Conservation (phyloP, 257 asterid genomes). For the Handroanthus guayacan region DNA sequence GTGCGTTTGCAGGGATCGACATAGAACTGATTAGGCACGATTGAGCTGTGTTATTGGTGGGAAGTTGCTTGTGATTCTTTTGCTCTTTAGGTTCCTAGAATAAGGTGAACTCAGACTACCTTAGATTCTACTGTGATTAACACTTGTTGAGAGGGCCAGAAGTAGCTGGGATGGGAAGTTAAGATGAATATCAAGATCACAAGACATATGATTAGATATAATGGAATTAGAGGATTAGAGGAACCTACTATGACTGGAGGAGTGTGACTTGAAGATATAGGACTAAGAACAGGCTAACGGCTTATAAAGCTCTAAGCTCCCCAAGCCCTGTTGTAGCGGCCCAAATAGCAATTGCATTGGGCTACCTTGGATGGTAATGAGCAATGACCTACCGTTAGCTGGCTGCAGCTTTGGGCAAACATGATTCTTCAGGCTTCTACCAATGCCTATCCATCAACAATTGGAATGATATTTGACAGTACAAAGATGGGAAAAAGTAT, state of each 20-base stretch:
- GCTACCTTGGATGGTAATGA: neutral
- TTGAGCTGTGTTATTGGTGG: neutral
- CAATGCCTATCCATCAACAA: too few species aligned
- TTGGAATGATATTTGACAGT: too few species aligned
- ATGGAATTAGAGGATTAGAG: too few species aligned
- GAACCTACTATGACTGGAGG: too few species aligned
- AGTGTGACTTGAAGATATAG: too few species aligned
- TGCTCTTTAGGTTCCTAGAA: conserved; percentile 1
- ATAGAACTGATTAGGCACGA: neutral
- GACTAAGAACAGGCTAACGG: too few species aligned
- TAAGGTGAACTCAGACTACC: neutral
- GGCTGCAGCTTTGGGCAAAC: neutral
- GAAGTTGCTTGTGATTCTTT: neutral
- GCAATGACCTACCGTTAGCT: neutral
- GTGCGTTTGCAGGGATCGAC: neutral
- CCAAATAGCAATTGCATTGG: neutral
- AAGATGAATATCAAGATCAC: neutral
- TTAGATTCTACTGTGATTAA: neutral
- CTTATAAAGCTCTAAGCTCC: too few species aligned
- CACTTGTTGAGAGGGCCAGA: neutral
- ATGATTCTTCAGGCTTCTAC: neutral
- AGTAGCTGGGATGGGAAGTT: neutral
- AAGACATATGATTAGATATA: neutral
- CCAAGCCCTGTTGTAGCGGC: neutral
- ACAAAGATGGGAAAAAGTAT: too few species aligned